Evolutionary conservation across 1,139 yeast genomes (phyloP).

Genomic region (Saccharomyces pastorianus): DNA sequence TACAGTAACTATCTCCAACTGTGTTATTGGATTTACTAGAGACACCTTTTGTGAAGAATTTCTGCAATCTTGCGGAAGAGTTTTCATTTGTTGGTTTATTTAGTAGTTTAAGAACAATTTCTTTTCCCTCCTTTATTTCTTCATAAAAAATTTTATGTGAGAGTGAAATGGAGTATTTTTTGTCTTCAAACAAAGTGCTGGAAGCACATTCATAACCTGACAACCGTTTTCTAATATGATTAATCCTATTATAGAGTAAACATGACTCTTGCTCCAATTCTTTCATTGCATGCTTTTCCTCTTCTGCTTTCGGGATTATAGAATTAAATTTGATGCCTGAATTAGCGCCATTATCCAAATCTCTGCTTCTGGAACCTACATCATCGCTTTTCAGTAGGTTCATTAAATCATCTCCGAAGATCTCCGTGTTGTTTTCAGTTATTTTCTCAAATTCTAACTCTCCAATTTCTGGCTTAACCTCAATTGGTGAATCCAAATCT

Average conservation of each 20-base stretch:
- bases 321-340: background rate
- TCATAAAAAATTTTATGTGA: background rate
- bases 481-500: slow-evolving; percentile 2
- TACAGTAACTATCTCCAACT: background rate
- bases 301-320: slow-evolving; percentile 1
- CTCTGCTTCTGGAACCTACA: slow-evolving; percentile 9
- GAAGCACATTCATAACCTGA: slow-evolving; percentile 26
- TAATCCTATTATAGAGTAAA: slow-evolving; percentile 19
- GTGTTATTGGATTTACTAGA: background rate
- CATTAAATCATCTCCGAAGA: slow-evolving; percentile 28
- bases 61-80: background rate
- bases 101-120: background rate
- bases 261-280: slow-evolving; percentile 22
- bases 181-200: slow-evolving; percentile 13
- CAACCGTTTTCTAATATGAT: slow-evolving; percentile 18
- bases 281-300: slow-evolving; percentile 9
- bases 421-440: slow-evolving; percentile 27
- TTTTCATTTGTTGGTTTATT: background rate
- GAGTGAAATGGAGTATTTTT: slow-evolving; percentile 12
- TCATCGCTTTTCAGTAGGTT: slow-evolving; percentile 10
- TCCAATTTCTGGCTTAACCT: slow-evolving; percentile 19
- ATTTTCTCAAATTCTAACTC: slow-evolving; percentile 29
- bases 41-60: background rate
- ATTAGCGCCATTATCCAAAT: slow-evolving; percentile 6
- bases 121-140: background rate